Conservation (phyloP, 1,284 basidiomycete genomes). For the Vanrija sp. region DNA sequence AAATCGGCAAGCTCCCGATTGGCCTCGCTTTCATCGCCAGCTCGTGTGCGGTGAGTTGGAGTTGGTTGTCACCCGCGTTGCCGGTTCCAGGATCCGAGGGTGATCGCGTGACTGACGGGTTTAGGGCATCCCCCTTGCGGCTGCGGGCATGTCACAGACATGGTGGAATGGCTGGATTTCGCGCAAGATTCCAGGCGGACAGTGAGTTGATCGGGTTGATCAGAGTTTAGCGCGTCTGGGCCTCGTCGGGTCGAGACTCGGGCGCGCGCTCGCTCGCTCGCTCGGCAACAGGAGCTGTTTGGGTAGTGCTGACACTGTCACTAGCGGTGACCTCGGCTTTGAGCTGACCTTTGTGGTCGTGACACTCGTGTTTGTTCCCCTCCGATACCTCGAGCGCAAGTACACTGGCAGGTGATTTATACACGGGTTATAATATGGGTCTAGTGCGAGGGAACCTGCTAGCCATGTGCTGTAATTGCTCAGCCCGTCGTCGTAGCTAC, state of each 20-base stretch:
- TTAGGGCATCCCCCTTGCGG: slow-evolving; percentile 42
- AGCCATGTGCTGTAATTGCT: too few relatives aligned
- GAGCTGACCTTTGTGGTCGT: slow-evolving; percentile 25
- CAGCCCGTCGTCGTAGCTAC: too few relatives aligned
- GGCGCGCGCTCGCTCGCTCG: too few relatives aligned
- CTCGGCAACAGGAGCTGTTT: too few relatives aligned
- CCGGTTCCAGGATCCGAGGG: neutral
- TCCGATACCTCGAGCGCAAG: slow-evolving; percentile 41
- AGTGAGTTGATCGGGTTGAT: slow-evolving; percentile 24
- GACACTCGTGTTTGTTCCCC: slow-evolving; percentile 27
- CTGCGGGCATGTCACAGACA: slow-evolving; percentile 43
- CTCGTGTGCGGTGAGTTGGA: slow-evolving; percentile 31
- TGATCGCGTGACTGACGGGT: neutral
- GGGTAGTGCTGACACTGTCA: neutral
- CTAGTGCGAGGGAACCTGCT: too few relatives aligned
- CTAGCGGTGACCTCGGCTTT: slow-evolving; percentile 41
- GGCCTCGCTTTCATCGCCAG: slow-evolving; percentile 39
- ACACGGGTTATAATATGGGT: too few relatives aligned
- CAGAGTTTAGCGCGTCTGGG: too few relatives aligned
- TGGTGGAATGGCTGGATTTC: slow-evolving; percentile 51
- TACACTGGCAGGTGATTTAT: slow-evolving; percentile 34
- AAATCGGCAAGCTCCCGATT: slow-evolving; percentile 38
- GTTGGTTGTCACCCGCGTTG: neutral
- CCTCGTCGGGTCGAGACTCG: too few relatives aligned
- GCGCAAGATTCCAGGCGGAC: slow-evolving; percentile 35